A percentile compares a stretch with the other conserved stretches of the same genome.
phyloP scores from a whole-genome alignment of 257 asterid genomes.

The Anisodus acutangulus region DNA sequence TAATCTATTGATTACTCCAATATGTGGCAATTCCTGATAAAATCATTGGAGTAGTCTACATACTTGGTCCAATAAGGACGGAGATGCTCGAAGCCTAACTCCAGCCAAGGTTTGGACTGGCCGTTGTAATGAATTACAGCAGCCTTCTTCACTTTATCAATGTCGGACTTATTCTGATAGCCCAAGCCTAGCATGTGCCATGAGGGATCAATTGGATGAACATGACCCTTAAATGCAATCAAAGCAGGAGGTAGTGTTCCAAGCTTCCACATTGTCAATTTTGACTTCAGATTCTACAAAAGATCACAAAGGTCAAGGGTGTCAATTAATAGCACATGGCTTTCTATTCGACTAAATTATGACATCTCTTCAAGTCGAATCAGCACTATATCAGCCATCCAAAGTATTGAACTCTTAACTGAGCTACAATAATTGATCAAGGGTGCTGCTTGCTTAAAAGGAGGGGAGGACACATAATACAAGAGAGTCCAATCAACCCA shows the following conservation, averaged over 20 bases:
- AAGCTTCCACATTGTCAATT: slow-evolving; percentile 91
- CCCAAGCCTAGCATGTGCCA: slow-evolving; percentile 99
- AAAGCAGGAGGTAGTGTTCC: slow-evolving; percentile 99
- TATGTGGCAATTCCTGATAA: slow-evolving; percentile 86
- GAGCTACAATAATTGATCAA: not conserved
- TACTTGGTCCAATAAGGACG: slow-evolving; percentile 98
- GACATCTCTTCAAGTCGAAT: not conserved
- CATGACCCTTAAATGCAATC: slow-evolving; percentile 87
- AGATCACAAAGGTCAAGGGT: not conserved
- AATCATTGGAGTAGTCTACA: slow-evolving; percentile 87
- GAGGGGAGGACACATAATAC: slow-evolving; percentile 1
- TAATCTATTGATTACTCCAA: slow-evolving; percentile 59
- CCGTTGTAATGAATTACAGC: slow-evolving; percentile 99
- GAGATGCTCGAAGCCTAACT: slow-evolving; percentile 96
- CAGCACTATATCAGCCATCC: slow-evolving; percentile 11
- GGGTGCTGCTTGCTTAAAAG: not conserved
- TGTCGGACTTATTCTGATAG: slow-evolving; percentile 77
- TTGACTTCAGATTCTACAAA: slow-evolving; percentile 92
- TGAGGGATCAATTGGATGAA: slow-evolving; percentile 85
- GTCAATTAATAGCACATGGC: not conserved
- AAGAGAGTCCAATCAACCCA: not conserved
- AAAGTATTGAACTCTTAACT: not conserved
- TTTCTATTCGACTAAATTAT: not conserved
- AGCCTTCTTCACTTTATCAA: slow-evolving; percentile 74
- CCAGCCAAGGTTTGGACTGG: slow-evolving; percentile 96